Evolutionary conservation across 148 eudicot genomes (phyloP), one percentile per base, ranked within the genome.

Genomic region (Chenopodium album): DNA sequence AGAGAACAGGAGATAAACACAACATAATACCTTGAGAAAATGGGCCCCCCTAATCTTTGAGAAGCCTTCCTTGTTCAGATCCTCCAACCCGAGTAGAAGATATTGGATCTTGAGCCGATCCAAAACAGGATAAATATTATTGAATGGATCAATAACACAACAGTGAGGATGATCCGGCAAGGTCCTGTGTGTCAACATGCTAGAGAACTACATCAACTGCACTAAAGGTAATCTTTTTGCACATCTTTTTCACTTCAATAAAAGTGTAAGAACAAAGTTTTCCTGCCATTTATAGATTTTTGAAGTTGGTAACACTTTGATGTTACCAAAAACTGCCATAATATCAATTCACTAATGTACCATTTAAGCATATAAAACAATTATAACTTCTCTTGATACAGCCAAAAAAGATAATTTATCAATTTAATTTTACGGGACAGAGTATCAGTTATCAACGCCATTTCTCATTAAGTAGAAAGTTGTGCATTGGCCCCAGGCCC

Each of bases 81-180:
- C 85, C 83, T 87, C 88, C 89, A 95, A 83, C 65, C 97, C 94
- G 80, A 84, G 88, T 76, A 95, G 89, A 82, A 93, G 71, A 78
- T 89, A 85, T 79, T 93, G 99, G 79, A 90, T 95, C 81, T 86
- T 85, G 76, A 91, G 85, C 11, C 99, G 92, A 82, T 95, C 99
- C 85, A 93, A 59, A 79, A 93, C 90, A 83, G 99, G 93, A 76
- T 83, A 85, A 47, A 95, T 90, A 75, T 89, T 87, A n/a, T 83
- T 80, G 68, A 93, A 87, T 56, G 94, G 99, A 81, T 95, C 99
- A 52, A 95, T 90, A 28, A 95, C 87, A 88, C 93, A 90, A 76
- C 88, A 91, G 72, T 78, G 78, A 50, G 85, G 87, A 75, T 80
- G 88, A 47, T 83, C 81, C 77, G 87, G 90, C 70, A 93, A 76